These are phyloP conservation scores for Fraxinus platypoda DNA, from an alignment of 305 asterid species.

Conservation along the genomic window DNA sequence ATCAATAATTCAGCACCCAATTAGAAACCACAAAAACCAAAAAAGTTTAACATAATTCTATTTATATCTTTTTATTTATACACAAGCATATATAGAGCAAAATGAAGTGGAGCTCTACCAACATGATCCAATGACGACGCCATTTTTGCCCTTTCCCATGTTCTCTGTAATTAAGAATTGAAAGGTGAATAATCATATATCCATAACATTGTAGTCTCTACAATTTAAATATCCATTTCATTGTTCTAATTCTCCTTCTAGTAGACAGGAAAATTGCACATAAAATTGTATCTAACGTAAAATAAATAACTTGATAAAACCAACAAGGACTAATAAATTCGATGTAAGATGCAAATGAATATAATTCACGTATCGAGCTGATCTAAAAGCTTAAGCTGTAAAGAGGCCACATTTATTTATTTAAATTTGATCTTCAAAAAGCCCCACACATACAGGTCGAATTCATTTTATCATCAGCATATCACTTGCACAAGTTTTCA, in stretches of 20 bases:
- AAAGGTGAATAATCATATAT: not conserved
- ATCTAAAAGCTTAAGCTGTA: not conserved
- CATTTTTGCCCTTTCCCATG: conserved; percentile 88
- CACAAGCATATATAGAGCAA: not conserved
- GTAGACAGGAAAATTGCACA: not conserved
- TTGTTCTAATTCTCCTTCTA: not conserved
- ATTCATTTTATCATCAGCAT: not conserved
- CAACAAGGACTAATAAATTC: not conserved
- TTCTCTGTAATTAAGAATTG: conserved; percentile 53
- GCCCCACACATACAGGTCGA: not conserved
- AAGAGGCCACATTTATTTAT: not conserved
- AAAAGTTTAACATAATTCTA: not conserved
- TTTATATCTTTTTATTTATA: not conserved
- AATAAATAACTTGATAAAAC: conserved; percentile 7
- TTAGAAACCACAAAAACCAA: conserved; percentile 21
- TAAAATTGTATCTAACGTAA: not conserved
- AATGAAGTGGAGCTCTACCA: conserved; percentile 43
- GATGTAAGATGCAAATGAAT: not conserved
- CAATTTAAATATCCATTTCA: not conserved
- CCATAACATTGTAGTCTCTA: not conserved
- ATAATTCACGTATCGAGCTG: not conserved
- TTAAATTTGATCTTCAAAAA: not conserved
- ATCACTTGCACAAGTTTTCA: not conserved
- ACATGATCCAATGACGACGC: conserved; percentile 69
- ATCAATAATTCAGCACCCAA: conserved; percentile 19